phyloP scores from a whole-genome alignment of 2,329 filamentous ascomycete genomes.

The Didymella segeticola region DNA sequence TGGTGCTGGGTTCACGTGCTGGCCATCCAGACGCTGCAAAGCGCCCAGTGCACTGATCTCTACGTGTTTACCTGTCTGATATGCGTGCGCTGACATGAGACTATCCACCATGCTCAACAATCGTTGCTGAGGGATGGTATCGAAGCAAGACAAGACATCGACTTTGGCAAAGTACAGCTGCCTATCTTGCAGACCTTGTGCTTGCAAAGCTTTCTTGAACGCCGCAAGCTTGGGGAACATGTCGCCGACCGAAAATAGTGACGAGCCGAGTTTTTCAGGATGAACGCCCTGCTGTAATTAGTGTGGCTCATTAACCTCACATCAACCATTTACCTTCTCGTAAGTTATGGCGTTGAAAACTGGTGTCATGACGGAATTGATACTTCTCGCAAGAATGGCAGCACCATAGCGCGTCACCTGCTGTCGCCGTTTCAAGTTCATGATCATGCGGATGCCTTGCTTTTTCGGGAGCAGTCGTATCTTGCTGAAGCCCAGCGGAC shows the following conservation, averaged over 20 bases:
- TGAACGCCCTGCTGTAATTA: conserved; percentile 36
- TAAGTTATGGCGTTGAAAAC: conserved; percentile 78
- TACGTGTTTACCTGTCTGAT: conserved; percentile 75
- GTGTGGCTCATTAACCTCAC: neutral
- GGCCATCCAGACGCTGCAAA: conserved; percentile 40
- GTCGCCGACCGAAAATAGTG: conserved; percentile 81
- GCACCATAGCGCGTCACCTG: conserved; percentile 61
- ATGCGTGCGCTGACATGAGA: conserved; percentile 65
- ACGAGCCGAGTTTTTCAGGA: conserved; percentile 72
- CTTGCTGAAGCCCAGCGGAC: conserved; percentile 76
- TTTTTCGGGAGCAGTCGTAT: conserved; percentile 85
- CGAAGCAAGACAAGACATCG: conserved; percentile 91
- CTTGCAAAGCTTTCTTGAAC: conserved; percentile 65
- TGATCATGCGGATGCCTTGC: conserved; percentile 78
- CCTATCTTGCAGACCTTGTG: conserved; percentile 41
- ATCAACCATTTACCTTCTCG: conserved; percentile 67
- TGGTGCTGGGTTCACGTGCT: conserved; percentile 41
- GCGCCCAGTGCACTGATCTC: conserved; percentile 66
- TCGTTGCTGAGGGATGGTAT: conserved; percentile 86
- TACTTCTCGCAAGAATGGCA: conserved; percentile 65
- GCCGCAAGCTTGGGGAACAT: conserved; percentile 74
- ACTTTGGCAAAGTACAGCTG: conserved; percentile 87
- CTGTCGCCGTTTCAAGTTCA: conserved; percentile 77
- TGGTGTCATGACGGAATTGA: conserved; percentile 74
- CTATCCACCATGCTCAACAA: conserved; percentile 70